Conservation (phyloP, 495 filamentous ascomycete species). For the Poronia punctata region DNA sequence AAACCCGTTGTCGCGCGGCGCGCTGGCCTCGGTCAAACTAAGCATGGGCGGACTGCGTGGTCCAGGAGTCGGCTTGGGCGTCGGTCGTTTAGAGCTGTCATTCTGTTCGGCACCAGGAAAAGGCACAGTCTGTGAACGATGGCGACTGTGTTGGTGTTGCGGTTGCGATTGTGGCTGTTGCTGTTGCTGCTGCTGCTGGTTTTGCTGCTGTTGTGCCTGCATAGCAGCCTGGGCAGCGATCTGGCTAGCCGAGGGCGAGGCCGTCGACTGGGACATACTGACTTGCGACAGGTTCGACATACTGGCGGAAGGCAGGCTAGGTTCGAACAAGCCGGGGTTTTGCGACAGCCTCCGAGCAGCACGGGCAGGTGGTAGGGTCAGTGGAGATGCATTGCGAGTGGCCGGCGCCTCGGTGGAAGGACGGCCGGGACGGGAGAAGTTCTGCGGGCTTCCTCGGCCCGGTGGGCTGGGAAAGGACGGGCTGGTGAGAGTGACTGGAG, state of each 20-base stretch:
- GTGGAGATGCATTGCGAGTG: constrained; percentile 35
- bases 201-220: constrained; percentile 38
- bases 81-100: constrained; percentile 26
- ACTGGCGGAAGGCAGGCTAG: constrained; percentile 65
- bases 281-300: constrained; percentile 46
- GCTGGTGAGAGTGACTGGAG: constrained; percentile 26
- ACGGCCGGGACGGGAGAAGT: constrained; percentile 48
- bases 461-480: constrained; percentile 22
- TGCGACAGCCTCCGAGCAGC: constrained; percentile 51
- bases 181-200: constrained; percentile 50
- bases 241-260: constrained; percentile 59
- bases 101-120: constrained; percentile 32
- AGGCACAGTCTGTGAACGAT: constrained; percentile 65
- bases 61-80: constrained; percentile 28
- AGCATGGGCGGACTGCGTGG: constrained; percentile 50
- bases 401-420: constrained; percentile 32
- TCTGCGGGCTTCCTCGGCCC: constrained; percentile 33
- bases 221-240: constrained; percentile 84
- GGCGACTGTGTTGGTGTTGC: constrained; percentile 48
- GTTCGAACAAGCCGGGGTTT: constrained; percentile 86
- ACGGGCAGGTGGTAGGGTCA: constrained; percentile 35
- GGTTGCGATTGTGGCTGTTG: constrained; percentile 46
- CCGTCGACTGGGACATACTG: constrained; percentile 30
- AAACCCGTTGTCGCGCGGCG: constrained; percentile 47
- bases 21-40: constrained; percentile 50